Evolutionary conservation across 768 basidiomycete genomes (phyloP), one percentile per base, ranked within the genome.

Genomic region (Naganishia vishniacii): DNA sequence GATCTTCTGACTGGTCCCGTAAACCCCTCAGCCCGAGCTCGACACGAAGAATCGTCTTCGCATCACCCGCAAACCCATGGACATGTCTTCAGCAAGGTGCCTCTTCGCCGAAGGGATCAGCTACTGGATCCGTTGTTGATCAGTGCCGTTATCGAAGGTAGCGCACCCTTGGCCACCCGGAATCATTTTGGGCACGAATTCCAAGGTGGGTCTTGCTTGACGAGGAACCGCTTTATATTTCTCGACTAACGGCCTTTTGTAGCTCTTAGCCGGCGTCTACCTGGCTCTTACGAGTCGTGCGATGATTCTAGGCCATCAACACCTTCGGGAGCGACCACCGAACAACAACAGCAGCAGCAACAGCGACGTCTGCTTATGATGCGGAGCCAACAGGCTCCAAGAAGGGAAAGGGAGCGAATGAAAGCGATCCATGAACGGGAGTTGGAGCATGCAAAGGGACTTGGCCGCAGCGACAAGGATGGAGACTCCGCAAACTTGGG

Each of bases 151-250:
- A 65, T 77, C 29, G 72, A 73, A 9, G 75, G 75, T 3, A 71
- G 69, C 51, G 75, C 73, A 40, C 72, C 70, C 20, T 58, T 72
- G 44, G 65, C 65, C 18, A 73, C 72, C 12, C 64, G 74, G 44
- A 73, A 77, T 67, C 75, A 77, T 64, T 69, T 75, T 41, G 71
- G 73, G 11, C 75, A 77, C 67, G 74, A 61, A 41, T 64, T 67
- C 32, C 64, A 66, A 29, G n/a, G 48, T 61, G n/a, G 47, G 65
- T 48, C 53, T 11, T 5, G 4, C 16, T 16, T 15, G 9, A 23
- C 31, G 6, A 47, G 20, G 29, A 34, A 37, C 23, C 37, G 16
- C n/a, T 4, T 13, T 13, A n/a, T 26, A 26, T 28, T 40, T 16
- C 40, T 7, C 26, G n/a, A 44, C n/a, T n/a, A n/a, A n/a, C n/a